These are phyloP conservation scores for Ligustrum vulgare DNA, from an alignment of 257 asterid species.

Conservation along the genomic window DNA sequence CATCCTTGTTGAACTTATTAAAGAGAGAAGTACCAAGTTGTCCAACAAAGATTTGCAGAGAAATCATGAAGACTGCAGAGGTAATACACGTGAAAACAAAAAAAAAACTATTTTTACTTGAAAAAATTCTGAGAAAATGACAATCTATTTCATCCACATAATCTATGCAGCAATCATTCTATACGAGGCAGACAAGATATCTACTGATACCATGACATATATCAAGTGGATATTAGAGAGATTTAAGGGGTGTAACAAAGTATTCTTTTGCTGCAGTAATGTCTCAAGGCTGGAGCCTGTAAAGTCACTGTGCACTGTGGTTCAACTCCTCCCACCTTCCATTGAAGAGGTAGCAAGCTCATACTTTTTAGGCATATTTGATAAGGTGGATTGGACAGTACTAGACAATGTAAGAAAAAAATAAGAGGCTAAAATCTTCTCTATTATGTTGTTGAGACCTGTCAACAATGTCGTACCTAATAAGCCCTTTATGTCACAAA, in stretches of 20 bases:
- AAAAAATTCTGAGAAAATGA: constrained; percentile 22
- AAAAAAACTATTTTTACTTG: constrained; percentile 7
- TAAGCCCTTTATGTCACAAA: constrained; percentile 1
- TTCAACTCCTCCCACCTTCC: constrained; percentile 76
- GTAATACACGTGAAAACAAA: constrained; percentile 32
- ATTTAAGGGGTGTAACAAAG: constrained; percentile 59
- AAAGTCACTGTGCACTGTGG: constrained; percentile 55
- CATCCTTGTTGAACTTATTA: constrained; percentile 65
- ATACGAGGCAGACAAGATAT: constrained; percentile 69
- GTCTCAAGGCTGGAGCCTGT: constrained; percentile 61
- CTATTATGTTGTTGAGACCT: background rate
- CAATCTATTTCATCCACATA: constrained; percentile 15
- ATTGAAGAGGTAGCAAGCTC: constrained; percentile 52
- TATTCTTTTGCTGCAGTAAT: constrained; percentile 80
- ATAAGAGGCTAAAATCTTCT: background rate
- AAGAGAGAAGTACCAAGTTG: constrained; percentile 36
- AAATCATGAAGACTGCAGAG: constrained; percentile 48
- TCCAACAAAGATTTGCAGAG: constrained; percentile 22
- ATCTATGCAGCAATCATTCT: constrained; percentile 63
- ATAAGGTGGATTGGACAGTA: background rate
- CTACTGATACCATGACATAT: constrained; percentile 64
- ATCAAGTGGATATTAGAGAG: constrained; percentile 75
- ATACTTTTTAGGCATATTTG: constrained; percentile 7
- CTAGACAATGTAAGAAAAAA: background rate
- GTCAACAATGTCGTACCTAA: background rate